phyloP scores from a whole-genome alignment of 202 grass and related monocot genomes.

The Zizania palustris region DNA sequence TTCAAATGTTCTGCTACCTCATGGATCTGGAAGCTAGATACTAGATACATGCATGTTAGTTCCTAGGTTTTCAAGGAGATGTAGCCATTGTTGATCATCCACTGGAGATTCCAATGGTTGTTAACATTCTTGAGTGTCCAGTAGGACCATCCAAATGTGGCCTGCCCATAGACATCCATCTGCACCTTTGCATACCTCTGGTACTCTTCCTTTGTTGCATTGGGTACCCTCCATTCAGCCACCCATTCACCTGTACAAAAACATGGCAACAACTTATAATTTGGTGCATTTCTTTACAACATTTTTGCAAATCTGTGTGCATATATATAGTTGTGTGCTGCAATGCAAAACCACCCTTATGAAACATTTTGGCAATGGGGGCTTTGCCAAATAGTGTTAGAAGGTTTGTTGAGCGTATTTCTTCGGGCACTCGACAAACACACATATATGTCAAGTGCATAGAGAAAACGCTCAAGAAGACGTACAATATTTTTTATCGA shows the following conservation, averaged over 20 bases:
- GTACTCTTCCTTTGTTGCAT: slow-evolving; percentile 50
- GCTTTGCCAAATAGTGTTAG: too few relatives aligned
- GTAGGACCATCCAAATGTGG: slow-evolving; percentile 65
- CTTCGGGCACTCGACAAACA: too few relatives aligned
- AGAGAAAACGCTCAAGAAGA: too few relatives aligned
- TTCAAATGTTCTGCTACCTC: background rate
- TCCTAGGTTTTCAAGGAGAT: slow-evolving; percentile 46
- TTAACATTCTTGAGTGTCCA: slow-evolving; percentile 53
- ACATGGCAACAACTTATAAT: too few relatives aligned
- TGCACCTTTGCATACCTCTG: slow-evolving; percentile 49
- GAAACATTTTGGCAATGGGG: too few relatives aligned
- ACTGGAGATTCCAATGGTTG: slow-evolving; percentile 56
- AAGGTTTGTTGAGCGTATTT: too few relatives aligned
- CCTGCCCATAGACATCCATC: slow-evolving; percentile 41
- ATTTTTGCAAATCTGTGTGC: background rate
- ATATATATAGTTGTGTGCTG: background rate
- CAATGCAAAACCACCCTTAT: too few relatives aligned
- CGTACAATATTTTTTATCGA: too few relatives aligned
- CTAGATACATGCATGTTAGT: background rate
- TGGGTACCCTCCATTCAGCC: slow-evolving; percentile 44
- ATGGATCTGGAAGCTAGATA: background rate
- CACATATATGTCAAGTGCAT: too few relatives aligned
- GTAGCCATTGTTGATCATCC: slow-evolving; percentile 62
- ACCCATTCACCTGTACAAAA: slow-evolving; percentile 51
- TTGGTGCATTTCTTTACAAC: background rate